Evolutionary conservation across 305 asterid species (phyloP), one percentile per base, ranked within the genome.

Genomic region (Stenogyne calaminthoides): DNA sequence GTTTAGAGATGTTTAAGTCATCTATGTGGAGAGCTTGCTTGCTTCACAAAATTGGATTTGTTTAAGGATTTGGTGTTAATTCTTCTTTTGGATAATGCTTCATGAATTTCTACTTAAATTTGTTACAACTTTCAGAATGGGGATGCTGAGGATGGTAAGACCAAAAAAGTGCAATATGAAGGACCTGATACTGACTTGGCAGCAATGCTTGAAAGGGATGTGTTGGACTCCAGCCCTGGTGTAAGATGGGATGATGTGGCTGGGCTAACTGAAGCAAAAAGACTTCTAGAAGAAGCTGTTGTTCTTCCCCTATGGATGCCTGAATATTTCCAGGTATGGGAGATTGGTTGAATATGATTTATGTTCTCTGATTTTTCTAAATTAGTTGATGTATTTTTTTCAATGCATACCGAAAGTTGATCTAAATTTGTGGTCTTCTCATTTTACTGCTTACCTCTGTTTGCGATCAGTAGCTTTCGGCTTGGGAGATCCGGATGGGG

Each of bases 281-380:
- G 99, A 82, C 98, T 95, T 81, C 79, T 92, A 47, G 99, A 95
- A 86, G 99, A 95, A 87, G 99, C 99, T 73, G 99, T 95, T 76
- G 99, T 95, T 78, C 99, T 95, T 79, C 98, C 99, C 18, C 76
- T 95, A 19, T 95, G 96, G 97, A 95, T 95, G 99, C 99, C 98
- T 46, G 99, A 95, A 78, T 95, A 95, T 82, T 95, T 95, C 83
- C 98, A 95, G 99, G 99, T 95, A 85, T 64, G 74, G 18, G 47
- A 57, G 69, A 67, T 65, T 78, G 62, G 49, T 34, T 25, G 16
- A 62, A 77, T 67, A 55, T 60, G 75, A 72, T 70, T 39, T 75
- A 34, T 69, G 66, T 67, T 67, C 34, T 39, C 27, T 20, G 3
- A 71, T 19, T 64, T 70, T 18, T 59, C 52, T 69, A 19, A 52